Percentiles rank a stretch among this genome's conserved stretches.
Evolutionary conservation across 371 early-diverging fungal genomes (phyloP).

Genomic region (Mortierella sp.): DNA sequence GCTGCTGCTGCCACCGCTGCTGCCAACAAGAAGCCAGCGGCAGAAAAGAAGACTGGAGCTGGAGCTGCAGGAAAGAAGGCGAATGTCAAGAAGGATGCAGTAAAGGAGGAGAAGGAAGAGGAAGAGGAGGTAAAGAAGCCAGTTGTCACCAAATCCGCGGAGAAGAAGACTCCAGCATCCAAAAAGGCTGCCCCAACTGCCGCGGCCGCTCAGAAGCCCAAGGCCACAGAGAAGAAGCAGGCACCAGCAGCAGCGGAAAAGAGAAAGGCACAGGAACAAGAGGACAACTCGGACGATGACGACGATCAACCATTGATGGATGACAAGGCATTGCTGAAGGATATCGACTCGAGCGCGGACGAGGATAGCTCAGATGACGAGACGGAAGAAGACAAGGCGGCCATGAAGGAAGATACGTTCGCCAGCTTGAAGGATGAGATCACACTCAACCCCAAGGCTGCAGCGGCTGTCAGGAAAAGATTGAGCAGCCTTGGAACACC

Average conservation of each 20-base stretch:
- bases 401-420: conserved; percentile 59
- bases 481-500: conserved; percentile 35
- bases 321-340: conserved; percentile 63
- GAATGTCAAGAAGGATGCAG: conserved; percentile 14
- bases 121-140: conserved; percentile 14
- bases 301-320: conserved; percentile 60
- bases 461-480: conserved; percentile 54
- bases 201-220: conserved; percentile 11
- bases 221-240: conserved; percentile 15
- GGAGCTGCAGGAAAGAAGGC: conserved; percentile 35
- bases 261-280: conserved; percentile 19
- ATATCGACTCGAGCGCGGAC: conserved; percentile 57
- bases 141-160: conserved; percentile 13
- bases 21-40: conserved; percentile 29
- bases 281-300: conserved; percentile 44
- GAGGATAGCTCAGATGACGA: conserved; percentile 60
- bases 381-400: conserved; percentile 37
- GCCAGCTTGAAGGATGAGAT: conserved; percentile 62
- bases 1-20: conserved; percentile 13
- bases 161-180: conserved; percentile 48
- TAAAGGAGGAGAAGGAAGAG: conserved; percentile 29
- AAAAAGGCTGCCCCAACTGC: conserved; percentile 22
- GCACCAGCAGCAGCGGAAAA: too few relatives aligned
- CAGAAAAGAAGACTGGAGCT: conserved; percentile 32
- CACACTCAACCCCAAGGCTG: conserved; percentile 57